Evolutionary conservation across 2,329 filamentous ascomycete genomes (phyloP).

Genomic region (Tolypocladium endophyticum): DNA sequence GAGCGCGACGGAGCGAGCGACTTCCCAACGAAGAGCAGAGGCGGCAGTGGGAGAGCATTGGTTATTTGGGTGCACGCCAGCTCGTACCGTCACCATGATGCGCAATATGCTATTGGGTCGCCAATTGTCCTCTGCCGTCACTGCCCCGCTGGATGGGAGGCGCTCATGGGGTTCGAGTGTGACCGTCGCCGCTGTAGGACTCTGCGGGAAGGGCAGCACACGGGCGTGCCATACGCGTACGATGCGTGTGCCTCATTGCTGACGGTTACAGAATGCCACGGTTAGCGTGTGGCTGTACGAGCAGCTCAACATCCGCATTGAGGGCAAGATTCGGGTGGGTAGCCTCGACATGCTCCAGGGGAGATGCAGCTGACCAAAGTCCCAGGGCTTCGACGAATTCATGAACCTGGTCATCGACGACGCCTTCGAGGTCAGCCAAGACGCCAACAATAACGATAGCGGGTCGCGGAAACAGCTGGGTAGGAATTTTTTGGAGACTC

Average conservation of each 20-base stretch:
- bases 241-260: not conserved
- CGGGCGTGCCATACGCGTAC: not conserved
- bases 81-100: not conserved
- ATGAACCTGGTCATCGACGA: constrained; percentile 98
- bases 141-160: not conserved
- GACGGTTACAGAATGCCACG: constrained; percentile 51
- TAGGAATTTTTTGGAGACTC: constrained; percentile 27
- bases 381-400: constrained; percentile 93
- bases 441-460: constrained; percentile 66
- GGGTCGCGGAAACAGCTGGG: constrained; percentile 72
- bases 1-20: not conserved
- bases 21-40: not conserved
- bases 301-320: constrained; percentile 85
- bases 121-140: not conserved
- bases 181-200: not conserved
- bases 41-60: not conserved
- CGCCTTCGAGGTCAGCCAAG: constrained; percentile 79
- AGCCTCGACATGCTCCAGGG: not conserved
- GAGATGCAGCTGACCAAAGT: not conserved
- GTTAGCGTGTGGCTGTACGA: constrained; percentile 97
- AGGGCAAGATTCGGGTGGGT: constrained; percentile 86
- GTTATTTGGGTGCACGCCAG: too few relatives aligned
- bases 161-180: not conserved
- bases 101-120: not conserved
- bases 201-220: not conserved